These are phyloP conservation scores for Chalaropsis thielavioides DNA, from an alignment of 2,329 filamentous ascomycete species.

Conservation along the genomic window DNA sequence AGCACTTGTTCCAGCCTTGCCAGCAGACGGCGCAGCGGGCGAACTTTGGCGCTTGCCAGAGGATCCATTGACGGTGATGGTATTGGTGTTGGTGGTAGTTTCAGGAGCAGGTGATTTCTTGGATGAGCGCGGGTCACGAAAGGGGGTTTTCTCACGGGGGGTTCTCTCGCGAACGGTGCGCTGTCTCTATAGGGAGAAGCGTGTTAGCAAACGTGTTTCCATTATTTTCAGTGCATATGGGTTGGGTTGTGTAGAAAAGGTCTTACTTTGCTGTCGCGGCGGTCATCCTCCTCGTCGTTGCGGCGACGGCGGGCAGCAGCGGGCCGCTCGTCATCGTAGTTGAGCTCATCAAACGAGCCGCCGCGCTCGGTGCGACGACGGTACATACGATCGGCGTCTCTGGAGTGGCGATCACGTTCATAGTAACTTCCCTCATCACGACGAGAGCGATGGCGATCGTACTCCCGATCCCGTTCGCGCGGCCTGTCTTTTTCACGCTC, in stretches of 20 bases:
- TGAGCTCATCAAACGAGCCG: constrained; percentile 71
- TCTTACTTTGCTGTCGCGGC: constrained; percentile 51
- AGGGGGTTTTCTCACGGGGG: constrained; percentile 46
- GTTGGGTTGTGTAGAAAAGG: not conserved
- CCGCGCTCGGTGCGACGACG: constrained; percentile 64
- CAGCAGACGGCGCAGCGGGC: constrained; percentile 2
- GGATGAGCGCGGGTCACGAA: constrained; percentile 38
- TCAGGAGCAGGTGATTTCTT: constrained; percentile 21
- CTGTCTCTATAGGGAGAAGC: constrained; percentile 32
- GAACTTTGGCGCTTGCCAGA: constrained; percentile 14
- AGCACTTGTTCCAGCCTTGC: not conserved
- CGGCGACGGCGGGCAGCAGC: constrained; percentile 51
- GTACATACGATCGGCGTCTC: constrained; percentile 78
- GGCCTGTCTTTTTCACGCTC: constrained; percentile 26
- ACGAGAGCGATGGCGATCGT: constrained; percentile 37
- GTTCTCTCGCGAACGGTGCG: constrained; percentile 15
- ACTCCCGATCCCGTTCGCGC: constrained; percentile 27
- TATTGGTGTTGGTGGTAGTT: constrained; percentile 22
- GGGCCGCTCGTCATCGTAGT: constrained; percentile 68
- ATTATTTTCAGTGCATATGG: not conserved
- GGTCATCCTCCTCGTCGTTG: constrained; percentile 62
- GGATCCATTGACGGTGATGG: constrained; percentile 26
- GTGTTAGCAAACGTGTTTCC: not conserved
- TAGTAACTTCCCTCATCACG: constrained; percentile 52
- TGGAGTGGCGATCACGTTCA: constrained; percentile 72